These are phyloP conservation scores for Ceratocystis cacaofunesta DNA, from an alignment of 2,329 filamentous ascomycete species.

Conservation along the genomic window DNA sequence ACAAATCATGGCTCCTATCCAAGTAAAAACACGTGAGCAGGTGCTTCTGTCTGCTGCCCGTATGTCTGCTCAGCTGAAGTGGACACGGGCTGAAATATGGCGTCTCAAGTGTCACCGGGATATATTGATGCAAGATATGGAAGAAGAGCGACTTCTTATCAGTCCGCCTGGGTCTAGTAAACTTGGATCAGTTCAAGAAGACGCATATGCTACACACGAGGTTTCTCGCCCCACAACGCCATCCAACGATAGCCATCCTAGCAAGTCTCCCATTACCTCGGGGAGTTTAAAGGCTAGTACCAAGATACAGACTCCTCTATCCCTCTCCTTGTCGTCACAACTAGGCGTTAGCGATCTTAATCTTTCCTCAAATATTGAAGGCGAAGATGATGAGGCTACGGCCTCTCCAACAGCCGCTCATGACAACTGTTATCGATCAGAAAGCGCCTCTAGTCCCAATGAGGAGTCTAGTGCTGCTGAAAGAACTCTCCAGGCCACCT, in stretches of 20 bases:
- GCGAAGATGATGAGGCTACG: constrained; percentile 8
- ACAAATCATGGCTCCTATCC: constrained; percentile 75
- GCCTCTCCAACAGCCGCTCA: neutral
- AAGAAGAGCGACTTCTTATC: constrained; percentile 45
- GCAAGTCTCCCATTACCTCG: neutral
- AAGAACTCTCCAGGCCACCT: constrained; percentile 23
- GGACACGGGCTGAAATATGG: constrained; percentile 91
- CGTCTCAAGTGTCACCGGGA: constrained; percentile 80
- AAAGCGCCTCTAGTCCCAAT: neutral
- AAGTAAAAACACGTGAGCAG: constrained; percentile 75
- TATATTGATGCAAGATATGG: constrained; percentile 69
- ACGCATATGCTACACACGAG: neutral
- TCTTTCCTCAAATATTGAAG: neutral
- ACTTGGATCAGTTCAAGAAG: constrained; percentile 11
- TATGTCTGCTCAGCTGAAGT: constrained; percentile 78
- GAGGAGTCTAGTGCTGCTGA: constrained; percentile 10
- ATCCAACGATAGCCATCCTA: neutral
- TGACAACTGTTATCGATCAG: neutral
- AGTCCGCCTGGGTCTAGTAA: neutral
- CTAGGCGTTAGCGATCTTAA: neutral
- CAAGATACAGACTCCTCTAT: constrained; percentile 5
- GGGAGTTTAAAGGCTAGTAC: neutral
- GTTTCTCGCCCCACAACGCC: constrained; percentile 13
- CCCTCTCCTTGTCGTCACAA: constrained; percentile 6
- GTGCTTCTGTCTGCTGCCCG: constrained; percentile 72